Evolutionary conservation across 176 grass and related monocot species (phyloP), one percentile per base, ranked within the genome.

Genomic region (Miscanthus lutarioriparius): DNA sequence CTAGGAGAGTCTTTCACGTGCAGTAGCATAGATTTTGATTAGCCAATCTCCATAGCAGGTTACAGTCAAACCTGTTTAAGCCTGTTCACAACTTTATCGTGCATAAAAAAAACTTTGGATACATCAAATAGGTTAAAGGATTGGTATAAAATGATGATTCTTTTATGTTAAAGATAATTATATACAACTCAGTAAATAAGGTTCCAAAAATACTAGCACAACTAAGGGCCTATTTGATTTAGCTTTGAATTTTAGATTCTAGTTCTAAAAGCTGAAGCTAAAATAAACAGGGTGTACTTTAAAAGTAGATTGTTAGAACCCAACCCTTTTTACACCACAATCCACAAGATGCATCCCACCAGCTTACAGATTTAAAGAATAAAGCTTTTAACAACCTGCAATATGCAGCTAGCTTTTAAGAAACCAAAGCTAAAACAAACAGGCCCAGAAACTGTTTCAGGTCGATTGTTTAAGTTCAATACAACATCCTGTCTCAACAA

Each of bases 161-260:
- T 64, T 70, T 48, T 65, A 85, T 68, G 14, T n/a, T 66, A 36
- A 43, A 78, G 2, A 17, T 3, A 70, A 48, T 39, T 33, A 64
- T 72, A 32, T 72, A 78, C 8, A 78, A 15, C 14, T 53, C 3
- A 83, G 11, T 23, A 87, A 25, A 28, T 56, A 62, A 87, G 32
- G n/a, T 68, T 81, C 30, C 17, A 5, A 59, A 63, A 48, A 86
- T 77, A 26, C 26, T 67, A 87, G n/a, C 16, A 45, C 8, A 68
- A 45, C 6, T 80, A 53, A 51, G 2, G 43, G 14, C 7, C 70
- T 48, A 9, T 30, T 17, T 30, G 41, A 28, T 30, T 19, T 47
- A 73, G 70, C n/a, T 73, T 73, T 27, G 14, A 45, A 30, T 48
- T 48, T 15, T 30, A 6, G 5, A 66, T 66, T 64, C 61, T 63